phyloP scores from a whole-genome alignment of 257 asterid species.

The Solanum pimpinellifolium region DNA sequence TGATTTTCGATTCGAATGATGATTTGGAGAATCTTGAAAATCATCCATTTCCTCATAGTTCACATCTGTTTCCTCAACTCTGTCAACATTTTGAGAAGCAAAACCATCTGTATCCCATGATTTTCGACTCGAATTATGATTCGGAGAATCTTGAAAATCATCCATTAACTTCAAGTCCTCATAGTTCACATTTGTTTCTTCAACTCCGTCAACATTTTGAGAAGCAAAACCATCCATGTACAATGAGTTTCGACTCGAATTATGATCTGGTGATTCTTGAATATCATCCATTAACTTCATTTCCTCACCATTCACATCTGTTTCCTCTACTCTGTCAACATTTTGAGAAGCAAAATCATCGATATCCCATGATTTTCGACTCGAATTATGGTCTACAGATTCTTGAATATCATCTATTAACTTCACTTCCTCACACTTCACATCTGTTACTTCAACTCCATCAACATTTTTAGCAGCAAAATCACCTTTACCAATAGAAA shows the following conservation, averaged over 20 bases:
- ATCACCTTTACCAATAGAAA: background rate
- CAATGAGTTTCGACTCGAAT: constrained; percentile 3
- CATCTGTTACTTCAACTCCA: background rate
- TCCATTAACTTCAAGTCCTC: background rate
- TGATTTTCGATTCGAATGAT: background rate
- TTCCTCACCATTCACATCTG: background rate
- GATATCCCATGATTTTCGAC: constrained; percentile 13
- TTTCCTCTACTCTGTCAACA: background rate
- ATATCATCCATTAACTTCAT: background rate
- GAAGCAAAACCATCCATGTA: constrained; percentile 5
- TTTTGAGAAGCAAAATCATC: background rate
- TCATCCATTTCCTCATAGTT: background rate
- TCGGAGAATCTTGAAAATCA: background rate
- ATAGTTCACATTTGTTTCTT: background rate
- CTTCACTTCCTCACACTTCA: background rate
- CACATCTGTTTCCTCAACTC: background rate
- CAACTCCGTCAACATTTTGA: background rate
- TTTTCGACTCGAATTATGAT: background rate
- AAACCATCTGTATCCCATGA: constrained; percentile 16
- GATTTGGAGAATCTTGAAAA: background rate
- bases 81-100: background rate
- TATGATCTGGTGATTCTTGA: background rate
- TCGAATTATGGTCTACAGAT: background rate
- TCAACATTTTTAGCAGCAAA: background rate
- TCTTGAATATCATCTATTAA: background rate